Evolutionary conservation across 352 stramenopile species (phyloP).

Genomic region (Phytophthora hybrid): DNA sequence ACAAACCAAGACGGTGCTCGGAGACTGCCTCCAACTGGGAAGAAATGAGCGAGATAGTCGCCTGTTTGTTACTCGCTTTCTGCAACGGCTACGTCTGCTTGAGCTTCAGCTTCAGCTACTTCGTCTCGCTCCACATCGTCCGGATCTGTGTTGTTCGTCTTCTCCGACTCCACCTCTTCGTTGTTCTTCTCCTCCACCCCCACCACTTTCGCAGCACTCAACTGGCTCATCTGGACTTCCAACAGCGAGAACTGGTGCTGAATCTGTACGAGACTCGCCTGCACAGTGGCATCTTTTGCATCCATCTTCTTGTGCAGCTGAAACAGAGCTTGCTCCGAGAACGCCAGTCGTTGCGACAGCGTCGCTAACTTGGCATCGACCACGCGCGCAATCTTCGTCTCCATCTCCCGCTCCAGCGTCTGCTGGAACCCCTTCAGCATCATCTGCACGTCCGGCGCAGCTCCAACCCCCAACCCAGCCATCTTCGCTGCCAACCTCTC

Average conservation of each 20-base stretch:
- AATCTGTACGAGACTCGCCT: conserved; percentile 49
- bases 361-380: conserved; percentile 68
- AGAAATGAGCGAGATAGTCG: conserved; percentile 49
- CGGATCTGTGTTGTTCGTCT: conserved; percentile 2
- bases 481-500: conserved; percentile 26
- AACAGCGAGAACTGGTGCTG: conserved; percentile 56
- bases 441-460: conserved; percentile 32
- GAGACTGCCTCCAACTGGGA: conserved; percentile 40
- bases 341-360: conserved; percentile 62
- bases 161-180: conserved; percentile 6
- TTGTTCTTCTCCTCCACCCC: conserved; percentile 7
- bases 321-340: conserved; percentile 72
- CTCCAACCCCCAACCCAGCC: conserved; percentile 23
- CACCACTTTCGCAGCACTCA: conserved; percentile 19
- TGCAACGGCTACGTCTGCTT: not conserved
- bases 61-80: conserved; percentile 35
- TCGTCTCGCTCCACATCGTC: conserved; percentile 1
- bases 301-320: conserved; percentile 70
- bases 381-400: conserved; percentile 66
- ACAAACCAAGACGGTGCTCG: conserved; percentile 32
- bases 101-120: conserved; percentile 2
- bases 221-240: conserved; percentile 46
- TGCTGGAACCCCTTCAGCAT: conserved; percentile 67
- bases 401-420: conserved; percentile 69
- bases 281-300: conserved; percentile 42